Evolutionary conservation across 371 early-diverging fungal species (phyloP).

Genomic region (Sanchytrium tribonematis): DNA sequence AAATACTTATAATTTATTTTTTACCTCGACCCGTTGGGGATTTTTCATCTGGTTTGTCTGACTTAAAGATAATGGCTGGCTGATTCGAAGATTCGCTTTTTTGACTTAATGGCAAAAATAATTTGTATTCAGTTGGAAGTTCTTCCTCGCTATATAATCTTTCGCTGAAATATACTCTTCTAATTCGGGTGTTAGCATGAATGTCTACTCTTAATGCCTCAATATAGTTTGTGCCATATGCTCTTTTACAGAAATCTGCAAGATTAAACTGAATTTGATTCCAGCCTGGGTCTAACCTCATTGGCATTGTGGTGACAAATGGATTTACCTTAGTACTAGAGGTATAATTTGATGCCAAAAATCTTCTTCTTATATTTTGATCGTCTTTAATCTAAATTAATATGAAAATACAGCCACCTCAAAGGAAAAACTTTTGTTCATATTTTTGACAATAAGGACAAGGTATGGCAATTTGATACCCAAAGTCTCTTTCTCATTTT

Average conservation of each 20-base stretch:
- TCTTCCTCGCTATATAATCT: slow-evolving; percentile 62
- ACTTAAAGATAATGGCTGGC: too few species aligned
- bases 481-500: slow-evolving; percentile 34
- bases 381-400: slow-evolving; percentile 32
- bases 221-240: slow-evolving; percentile 60
- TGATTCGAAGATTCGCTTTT: too few species aligned
- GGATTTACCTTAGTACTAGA: slow-evolving; percentile 48
- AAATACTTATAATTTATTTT: background rate
- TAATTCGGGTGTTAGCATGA: slow-evolving; percentile 65
- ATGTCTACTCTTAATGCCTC: slow-evolving; percentile 62
- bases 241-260: slow-evolving; percentile 47
- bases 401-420: slow-evolving; percentile 34
- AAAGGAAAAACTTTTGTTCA: slow-evolving; percentile 62
- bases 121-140: slow-evolving; percentile 58
- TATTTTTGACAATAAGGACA: slow-evolving; percentile 53
- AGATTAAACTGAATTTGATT: slow-evolving; percentile 72
- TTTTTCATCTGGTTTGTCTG: background rate
- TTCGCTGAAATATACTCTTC: slow-evolving; percentile 70
- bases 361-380: slow-evolving; percentile 37
- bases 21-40: background rate
- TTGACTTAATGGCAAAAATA: slow-evolving; percentile 18
- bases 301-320: slow-evolving; percentile 65
- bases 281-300: slow-evolving; percentile 82
- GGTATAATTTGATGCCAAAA: slow-evolving; percentile 75
- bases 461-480: slow-evolving; percentile 72